Base-by-base conservation (phyloP, 2,329 filamentous ascomycete genomes). In the Neocucurbitaria cava region DNA sequence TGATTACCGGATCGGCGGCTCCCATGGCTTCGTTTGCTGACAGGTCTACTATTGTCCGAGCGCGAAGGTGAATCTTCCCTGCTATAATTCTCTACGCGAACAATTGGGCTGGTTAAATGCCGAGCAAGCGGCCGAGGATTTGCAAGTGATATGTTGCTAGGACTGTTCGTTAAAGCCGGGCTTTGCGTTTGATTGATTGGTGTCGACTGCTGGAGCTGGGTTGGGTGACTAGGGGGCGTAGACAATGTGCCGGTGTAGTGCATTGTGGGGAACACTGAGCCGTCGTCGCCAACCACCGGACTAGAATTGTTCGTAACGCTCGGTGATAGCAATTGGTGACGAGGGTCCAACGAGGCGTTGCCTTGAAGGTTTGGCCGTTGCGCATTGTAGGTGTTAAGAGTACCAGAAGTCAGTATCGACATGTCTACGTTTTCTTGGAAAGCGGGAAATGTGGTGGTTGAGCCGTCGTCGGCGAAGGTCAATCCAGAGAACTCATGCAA, bases 31-130 rank as follows among this genome's bases (percentile, higher is more conserved):
- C 69, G 65, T 58, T 72, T 75, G 63, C 72, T 75, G 39, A 71
- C 48, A 17, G 66, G 66, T 35, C 68, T 61, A 50, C 69, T 75
- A 9, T 72, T 61, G 38, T 76, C 69, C 10, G 71, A 72, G 46
- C 58, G 68, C 8, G 70, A 68, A 4, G 73, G 70, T 2, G 74
- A 75, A 13, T 72, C 73, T 43, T 70, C 68, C 49, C 71, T 62
- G 40, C 70, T 71, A 49, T 68, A 76, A 26, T 75, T 69, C 53
- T 76, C 72, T 8, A 77, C 68, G 17, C 72, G 66, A n/a, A 76
- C 73, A 41, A 76, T 75, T 15, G 75, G 75, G 54, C 74, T 76
- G 15, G 71, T 69, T 28, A 76, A 54, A 49, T 75, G 72, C n/a
- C 64, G 52, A 23, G 64, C 54, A 23, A 66, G 64, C 20, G 70